Base-by-base conservation (phyloP, 2,329 filamentous ascomycete genomes). In the Huntiella omanensis region DNA sequence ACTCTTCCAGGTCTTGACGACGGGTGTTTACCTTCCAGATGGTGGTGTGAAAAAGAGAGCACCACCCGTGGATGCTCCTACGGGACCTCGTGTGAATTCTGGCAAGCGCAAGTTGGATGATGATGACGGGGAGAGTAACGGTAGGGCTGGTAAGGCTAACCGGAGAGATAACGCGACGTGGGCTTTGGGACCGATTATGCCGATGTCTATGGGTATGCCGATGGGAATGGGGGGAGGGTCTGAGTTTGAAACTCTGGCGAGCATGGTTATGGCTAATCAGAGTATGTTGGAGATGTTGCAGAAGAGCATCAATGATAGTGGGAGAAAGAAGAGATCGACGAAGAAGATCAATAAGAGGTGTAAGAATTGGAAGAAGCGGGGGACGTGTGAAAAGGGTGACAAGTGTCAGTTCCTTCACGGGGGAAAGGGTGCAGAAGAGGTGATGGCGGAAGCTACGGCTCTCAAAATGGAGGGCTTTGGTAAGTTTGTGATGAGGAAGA, bases 1-100 rank as follows among this genome's bases (percentile, higher is more conserved):
- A 53, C 64, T 83, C 15, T 75, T 83, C 54, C 57, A 67, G 34
- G 70, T 70, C 2, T 66, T 83, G 47, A 60, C 68, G 38, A 68
- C 68, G 54, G 74, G 70, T 53, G 64, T 65, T 5, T 75, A 73
- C 55, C 55, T 70, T 1, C 70, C 70, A 2, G 35, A n/a, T 12
- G 17, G 19, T 10, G 39, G 37, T 19, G 22, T 28, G 22, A 28
- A 28, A 10, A 28, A 28, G 22, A 28, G 22, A 28, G 39, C 33
- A 8, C 45, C 45, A 2, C 47, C 47, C 5, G 7, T 35, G 4
- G 33, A 45, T 35, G 34, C 43, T 2, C 47, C 47, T n/a, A 46
- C 47, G 16, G 39, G 37, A 17, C 47, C 47, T 4, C 37, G 34
- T 11, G 22, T 28, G 22, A 49, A 49, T 11, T n/a, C 19, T 28